Evolutionary conservation across 2,329 filamentous ascomycete genomes (phyloP).

Genomic region (Nectriaceae sp.): DNA sequence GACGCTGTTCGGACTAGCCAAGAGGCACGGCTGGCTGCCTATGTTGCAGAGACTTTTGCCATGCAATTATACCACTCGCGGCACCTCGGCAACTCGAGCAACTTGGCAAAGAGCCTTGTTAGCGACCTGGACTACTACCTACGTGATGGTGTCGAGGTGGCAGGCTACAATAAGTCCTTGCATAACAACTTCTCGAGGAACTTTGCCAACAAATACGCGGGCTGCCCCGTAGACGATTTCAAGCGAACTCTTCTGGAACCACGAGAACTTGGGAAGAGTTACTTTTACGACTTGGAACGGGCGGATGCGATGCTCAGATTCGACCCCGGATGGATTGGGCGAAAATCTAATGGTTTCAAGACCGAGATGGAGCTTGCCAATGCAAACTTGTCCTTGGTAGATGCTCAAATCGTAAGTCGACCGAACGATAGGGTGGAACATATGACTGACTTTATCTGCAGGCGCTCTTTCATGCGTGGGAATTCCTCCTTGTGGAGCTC

Average conservation of each 20-base stretch:
- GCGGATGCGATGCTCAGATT: conserved; percentile 76
- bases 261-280: conserved; percentile 69
- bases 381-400: conserved; percentile 85
- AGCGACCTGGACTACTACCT: conserved; percentile 78
- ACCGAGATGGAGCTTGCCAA: conserved; percentile 87
- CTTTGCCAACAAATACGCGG: conserved; percentile 75
- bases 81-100: conserved; percentile 67
- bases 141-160: conserved; percentile 75
- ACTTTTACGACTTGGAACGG: conserved; percentile 80
- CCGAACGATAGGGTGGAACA: conserved; percentile 21
- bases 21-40: conserved; percentile 73
- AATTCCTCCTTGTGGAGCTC: conserved; percentile 82
- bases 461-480: conserved; percentile 87
- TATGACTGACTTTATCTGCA: conserved; percentile 36
- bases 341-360: conserved; percentile 70
- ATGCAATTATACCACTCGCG: conserved; percentile 88
- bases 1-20: conserved; percentile 59
- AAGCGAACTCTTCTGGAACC: conserved; percentile 72
- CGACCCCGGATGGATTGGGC: conserved; percentile 76
- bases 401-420: conserved; percentile 77
- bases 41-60: conserved; percentile 83
- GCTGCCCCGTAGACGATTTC: conserved; percentile 74
- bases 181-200: conserved; percentile 86
- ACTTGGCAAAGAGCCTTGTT: conserved; percentile 70
- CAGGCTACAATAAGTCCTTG: conserved; percentile 82